phyloP scores from a whole-genome alignment of 1,139 yeast genomes.

The Lodderomyces theae region DNA sequence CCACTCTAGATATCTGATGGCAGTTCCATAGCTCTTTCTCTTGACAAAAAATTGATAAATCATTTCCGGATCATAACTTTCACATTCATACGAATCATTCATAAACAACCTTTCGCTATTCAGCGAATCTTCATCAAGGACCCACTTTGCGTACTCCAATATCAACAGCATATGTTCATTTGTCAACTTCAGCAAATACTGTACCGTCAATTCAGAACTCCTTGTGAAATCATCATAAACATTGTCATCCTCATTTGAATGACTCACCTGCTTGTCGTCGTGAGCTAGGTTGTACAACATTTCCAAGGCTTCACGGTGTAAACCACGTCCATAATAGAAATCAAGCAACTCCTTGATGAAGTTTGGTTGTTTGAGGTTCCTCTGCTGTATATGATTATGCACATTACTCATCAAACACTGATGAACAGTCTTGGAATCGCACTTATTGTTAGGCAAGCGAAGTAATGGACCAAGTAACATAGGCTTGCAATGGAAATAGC shows the following conservation, averaged over 20 bases:
- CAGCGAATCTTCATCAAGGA: conserved; percentile 33
- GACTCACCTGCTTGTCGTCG: conserved; percentile 20
- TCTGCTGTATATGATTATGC: conserved; percentile 29
- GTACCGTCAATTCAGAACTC: conserved; percentile 53
- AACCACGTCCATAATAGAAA: conserved; percentile 62
- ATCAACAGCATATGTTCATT: conserved; percentile 52
- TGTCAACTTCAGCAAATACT: conserved; percentile 63
- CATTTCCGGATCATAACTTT: conserved; percentile 50
- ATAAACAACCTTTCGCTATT: conserved; percentile 54
- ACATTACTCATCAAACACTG: conserved; percentile 40
- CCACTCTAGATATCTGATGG: conserved; percentile 63
- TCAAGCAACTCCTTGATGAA: conserved; percentile 72
- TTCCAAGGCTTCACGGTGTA: conserved; percentile 67
- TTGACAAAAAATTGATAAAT: conserved; percentile 49
- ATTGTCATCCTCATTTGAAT: conserved; percentile 15
- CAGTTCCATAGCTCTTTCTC: conserved; percentile 29
- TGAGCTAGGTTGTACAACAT: conserved; percentile 47
- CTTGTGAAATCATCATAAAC: conserved; percentile 25
- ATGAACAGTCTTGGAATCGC: conserved; percentile 66
- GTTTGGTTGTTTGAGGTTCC: conserved; percentile 23
- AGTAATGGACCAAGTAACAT: conserved; percentile 80
- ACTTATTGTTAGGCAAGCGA: conserved; percentile 66
- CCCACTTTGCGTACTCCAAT: conserved; percentile 57
- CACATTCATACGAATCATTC: conserved; percentile 64
- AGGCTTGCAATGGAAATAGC: conserved; percentile 67